Evolutionary conservation across 257 asterid genomes (phyloP).

Genomic region (Petunia axillaris): DNA sequence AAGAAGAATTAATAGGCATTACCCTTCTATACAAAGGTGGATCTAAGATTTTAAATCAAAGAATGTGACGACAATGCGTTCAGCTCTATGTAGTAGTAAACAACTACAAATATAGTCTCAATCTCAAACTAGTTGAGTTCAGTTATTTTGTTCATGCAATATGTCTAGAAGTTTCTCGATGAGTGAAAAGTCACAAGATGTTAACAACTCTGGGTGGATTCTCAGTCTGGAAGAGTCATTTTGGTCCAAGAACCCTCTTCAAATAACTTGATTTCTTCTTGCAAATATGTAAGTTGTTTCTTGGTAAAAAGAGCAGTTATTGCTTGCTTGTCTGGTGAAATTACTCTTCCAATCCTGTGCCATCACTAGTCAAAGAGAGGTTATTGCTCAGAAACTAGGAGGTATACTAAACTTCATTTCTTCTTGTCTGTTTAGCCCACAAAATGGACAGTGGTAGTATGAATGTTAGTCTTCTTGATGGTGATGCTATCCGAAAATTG

Average conservation of each 20-base stretch:
- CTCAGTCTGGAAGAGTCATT: conserved; percentile 5
- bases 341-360: not conserved
- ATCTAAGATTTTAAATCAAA: not conserved
- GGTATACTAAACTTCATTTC: not conserved
- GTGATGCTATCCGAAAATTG: not conserved
- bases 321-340: not conserved
- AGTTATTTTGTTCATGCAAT: not conserved
- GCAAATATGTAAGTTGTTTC: not conserved
- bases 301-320: not conserved
- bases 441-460: not conserved
- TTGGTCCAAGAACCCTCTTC: not conserved
- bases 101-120: not conserved
- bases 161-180: not conserved
- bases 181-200: not conserved
- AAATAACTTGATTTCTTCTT: not conserved
- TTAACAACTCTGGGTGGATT: not conserved
- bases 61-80: not conserved
- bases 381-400: not conserved
- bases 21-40: not conserved
- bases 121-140: not conserved
- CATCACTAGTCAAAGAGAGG: not conserved
- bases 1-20: no score
- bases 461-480: not conserved
- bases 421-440: not conserved
- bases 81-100: no score